Conservation (phyloP, 768 basidiomycete species). For the Calocybe gangraenosa region DNA sequence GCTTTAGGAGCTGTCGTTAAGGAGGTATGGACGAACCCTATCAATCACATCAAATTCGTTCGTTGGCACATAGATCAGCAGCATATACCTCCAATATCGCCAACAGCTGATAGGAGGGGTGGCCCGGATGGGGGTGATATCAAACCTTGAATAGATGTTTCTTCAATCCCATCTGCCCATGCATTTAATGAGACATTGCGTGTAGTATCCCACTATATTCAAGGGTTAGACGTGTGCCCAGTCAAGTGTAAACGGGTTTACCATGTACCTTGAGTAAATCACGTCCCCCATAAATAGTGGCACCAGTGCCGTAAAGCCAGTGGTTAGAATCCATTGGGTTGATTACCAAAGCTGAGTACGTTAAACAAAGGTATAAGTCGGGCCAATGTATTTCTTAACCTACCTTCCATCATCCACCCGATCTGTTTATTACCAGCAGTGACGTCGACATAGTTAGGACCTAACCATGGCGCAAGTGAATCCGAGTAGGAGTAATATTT, state of each 20-base stretch:
- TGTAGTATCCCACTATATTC: constrained; percentile 48
- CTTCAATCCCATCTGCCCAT: constrained; percentile 63
- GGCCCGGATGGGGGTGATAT: constrained; percentile 63
- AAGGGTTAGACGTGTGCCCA: background rate
- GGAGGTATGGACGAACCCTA: constrained; percentile 46
- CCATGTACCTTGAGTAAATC: constrained; percentile 38
- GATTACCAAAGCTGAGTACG: constrained; percentile 42
- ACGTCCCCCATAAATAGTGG: constrained; percentile 57
- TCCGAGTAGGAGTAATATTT: constrained; percentile 55
- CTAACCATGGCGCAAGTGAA: constrained; percentile 56
- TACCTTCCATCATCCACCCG: constrained; percentile 72
- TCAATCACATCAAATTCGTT: background rate
- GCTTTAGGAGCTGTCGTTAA: constrained; percentile 36
- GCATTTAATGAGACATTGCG: constrained; percentile 59
- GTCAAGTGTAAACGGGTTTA: background rate
- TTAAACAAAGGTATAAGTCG: background rate
- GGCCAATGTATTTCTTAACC: constrained; percentile 8
- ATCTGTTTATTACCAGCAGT: constrained; percentile 45
- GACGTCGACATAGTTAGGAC: constrained; percentile 41
- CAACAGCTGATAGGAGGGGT: constrained; percentile 50
- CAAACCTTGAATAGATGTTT: constrained; percentile 52
- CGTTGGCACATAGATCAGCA: background rate
- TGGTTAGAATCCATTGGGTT: constrained; percentile 68
- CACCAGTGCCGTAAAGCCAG: constrained; percentile 70
- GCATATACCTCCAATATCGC: constrained; percentile 45